phyloP scores from a whole-genome alignment of 2,329 filamentous ascomycete species.

The Botryotinia globosa region DNA sequence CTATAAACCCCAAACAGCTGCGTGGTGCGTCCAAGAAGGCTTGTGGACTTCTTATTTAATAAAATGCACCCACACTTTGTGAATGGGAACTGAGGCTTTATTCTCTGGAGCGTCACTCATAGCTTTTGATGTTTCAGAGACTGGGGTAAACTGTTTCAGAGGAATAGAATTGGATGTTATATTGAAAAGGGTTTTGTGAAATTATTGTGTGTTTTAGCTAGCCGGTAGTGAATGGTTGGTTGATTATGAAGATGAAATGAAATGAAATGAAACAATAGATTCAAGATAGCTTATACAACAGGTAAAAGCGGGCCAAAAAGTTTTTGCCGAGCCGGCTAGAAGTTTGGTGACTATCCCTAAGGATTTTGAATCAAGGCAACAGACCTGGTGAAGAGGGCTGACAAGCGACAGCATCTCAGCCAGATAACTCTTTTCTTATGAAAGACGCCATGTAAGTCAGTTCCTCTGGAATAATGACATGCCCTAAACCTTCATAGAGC shows the following conservation, averaged over 20 bases:
- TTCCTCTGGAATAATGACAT: background rate
- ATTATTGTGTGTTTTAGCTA: background rate
- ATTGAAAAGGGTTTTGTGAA: too few species aligned
- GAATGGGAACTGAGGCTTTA: background rate
- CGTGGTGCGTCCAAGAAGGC: background rate
- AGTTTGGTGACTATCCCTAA: too few species aligned
- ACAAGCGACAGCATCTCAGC: too few species aligned
- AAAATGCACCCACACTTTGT: background rate
- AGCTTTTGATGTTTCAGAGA: background rate
- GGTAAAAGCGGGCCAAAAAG: background rate
- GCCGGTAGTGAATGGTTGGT: background rate
- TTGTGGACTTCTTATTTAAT: too few species aligned
- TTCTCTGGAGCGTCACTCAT: background rate
- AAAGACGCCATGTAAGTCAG: background rate
- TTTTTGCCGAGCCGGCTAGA: background rate
- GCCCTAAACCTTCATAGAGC: background rate
- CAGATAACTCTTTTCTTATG: background rate
- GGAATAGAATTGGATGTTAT: background rate
- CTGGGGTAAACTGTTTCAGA: background rate
- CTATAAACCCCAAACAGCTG: background rate
- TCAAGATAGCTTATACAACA: background rate
- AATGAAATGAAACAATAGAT: too few species aligned
- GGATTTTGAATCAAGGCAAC: background rate
- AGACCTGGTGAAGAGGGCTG: background rate
- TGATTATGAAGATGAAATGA: background rate